Conservation (phyloP, 2,329 filamentous ascomycete genomes). For the Mycosphaerelloides madeirae region DNA sequence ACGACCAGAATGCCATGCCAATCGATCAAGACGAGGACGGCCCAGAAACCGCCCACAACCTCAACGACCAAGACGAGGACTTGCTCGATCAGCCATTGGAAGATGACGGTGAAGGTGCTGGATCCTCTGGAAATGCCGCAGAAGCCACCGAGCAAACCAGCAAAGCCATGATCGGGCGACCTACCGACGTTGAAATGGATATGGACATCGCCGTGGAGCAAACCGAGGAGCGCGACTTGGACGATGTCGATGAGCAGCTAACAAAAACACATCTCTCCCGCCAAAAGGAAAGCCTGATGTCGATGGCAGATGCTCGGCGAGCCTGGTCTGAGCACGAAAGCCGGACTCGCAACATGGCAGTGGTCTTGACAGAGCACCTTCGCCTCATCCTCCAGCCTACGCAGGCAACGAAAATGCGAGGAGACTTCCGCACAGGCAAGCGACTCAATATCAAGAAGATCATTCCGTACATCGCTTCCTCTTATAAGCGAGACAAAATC, state of each 20-base stretch:
- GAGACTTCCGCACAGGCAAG: constrained; percentile 95
- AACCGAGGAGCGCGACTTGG: constrained; percentile 35
- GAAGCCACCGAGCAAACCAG: constrained; percentile 16
- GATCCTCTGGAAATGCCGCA: constrained; percentile 4
- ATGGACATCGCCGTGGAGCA: constrained; percentile 36
- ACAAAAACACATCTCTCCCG: constrained; percentile 64
- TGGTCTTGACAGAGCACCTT: constrained; percentile 88
- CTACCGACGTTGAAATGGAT: constrained; percentile 39
- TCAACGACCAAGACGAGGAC: constrained; percentile 25
- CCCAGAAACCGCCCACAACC: constrained; percentile 29
- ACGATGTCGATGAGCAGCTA: constrained; percentile 55
- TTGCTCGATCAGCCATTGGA: constrained; percentile 34
- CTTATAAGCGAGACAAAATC: constrained; percentile 99
- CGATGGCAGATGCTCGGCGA: constrained; percentile 56
- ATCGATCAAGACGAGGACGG: constrained; percentile 44
- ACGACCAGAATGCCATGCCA: constrained; percentile 84
- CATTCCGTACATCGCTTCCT: constrained; percentile 96
- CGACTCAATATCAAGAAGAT: constrained; percentile 99
- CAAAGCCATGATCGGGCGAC: constrained; percentile 44
- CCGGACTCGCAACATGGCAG: constrained; percentile 77
- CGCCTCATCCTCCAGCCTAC: constrained; percentile 93
- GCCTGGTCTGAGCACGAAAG: constrained; percentile 84
- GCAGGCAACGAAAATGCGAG: constrained; percentile 90
- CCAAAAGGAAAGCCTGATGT: constrained; percentile 17
- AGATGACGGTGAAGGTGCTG: constrained; percentile 31